Evolutionary conservation across 2,329 filamentous ascomycete species (phyloP), one percentile per base, ranked within the genome.

Genomic region (Penicillium paneum): DNA sequence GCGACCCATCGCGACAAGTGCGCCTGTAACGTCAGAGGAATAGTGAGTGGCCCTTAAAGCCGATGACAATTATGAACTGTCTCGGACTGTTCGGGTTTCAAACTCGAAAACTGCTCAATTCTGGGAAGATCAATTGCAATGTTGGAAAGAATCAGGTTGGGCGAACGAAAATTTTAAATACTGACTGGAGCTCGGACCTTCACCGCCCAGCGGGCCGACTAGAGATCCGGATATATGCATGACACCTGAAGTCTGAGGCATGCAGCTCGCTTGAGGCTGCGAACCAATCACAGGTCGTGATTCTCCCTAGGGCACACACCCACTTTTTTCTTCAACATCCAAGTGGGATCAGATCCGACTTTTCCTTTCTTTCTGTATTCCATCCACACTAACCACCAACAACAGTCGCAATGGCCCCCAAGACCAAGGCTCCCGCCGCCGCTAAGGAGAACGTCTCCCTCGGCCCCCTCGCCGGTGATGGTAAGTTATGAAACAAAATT

Each of bases 401-500:
- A 67, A 68, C 72, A 72, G 72, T 78, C 83, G 90, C 80, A 77
- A 97, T 97, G 93, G 61, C 62, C 50, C 82, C 92, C 80, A 92
- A 92, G 79, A 95, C 93, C 84, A 87, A 87, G 79, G 81, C 85
- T 73, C 84, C 88, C 77, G 86, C 89, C 74, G 84, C 85, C 72
- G 87, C 79, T 65, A 79, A 93, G 83, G 94, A 97, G 88, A 99
- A 99, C 83, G 94, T 99, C 84, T 92, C 89, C 80, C 87, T 97
- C 73, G 94, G 94, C 73, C 94, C 94, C 77, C 90, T 96, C 80
- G 90, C 92, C 82, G 89, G 92, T 77, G 93, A 97, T 85, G 92
- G 91, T 93, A 78, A 75, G 85, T 75, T 65, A 12, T 3, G 17
- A 43, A 43, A 57, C 26, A 49, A 38, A 28, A 11, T 32, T n/a